phyloP scores from a whole-genome alignment of 2,329 filamentous ascomycete genomes.

The Talaromyces sp. region DNA sequence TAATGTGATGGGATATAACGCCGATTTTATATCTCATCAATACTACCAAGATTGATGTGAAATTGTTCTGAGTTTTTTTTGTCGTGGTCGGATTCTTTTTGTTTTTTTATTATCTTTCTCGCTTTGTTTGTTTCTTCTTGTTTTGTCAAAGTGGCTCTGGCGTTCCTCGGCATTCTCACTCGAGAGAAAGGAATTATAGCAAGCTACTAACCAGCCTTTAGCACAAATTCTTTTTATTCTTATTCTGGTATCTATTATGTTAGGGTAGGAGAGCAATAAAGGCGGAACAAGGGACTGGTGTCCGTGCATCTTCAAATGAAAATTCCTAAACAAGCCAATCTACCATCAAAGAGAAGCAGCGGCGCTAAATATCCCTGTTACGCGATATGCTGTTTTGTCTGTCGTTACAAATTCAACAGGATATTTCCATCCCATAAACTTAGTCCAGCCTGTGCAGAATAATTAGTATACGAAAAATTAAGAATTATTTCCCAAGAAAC shows the following conservation, averaged over 20 bases:
- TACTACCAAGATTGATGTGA: neutral
- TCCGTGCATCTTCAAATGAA: neutral
- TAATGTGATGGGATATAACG: neutral
- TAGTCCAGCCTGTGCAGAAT: constrained; percentile 67
- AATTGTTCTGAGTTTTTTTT: neutral
- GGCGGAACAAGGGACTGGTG: neutral
- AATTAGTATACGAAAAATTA: neutral
- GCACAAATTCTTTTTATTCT: neutral
- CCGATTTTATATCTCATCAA: neutral
- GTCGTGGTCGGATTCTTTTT: neutral
- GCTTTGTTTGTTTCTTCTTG: neutral
- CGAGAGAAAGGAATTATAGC: neutral
- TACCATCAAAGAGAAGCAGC: constrained; percentile 20
- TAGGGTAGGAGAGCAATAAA: neutral
- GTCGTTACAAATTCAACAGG: constrained; percentile 65
- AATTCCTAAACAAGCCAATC: neutral
- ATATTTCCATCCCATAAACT: constrained; percentile 94
- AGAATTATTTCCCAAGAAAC: constrained; percentile 13
- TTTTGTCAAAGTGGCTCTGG: neutral
- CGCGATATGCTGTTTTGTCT: constrained; percentile 60
- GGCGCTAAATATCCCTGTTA: constrained; percentile 59
- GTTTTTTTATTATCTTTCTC: neutral
- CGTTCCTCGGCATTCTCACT: neutral
- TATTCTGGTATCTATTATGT: neutral
- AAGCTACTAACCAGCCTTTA: neutral